Conservation (phyloP, 2,329 filamentous ascomycete genomes). For the Talaromyces atroroseus region DNA sequence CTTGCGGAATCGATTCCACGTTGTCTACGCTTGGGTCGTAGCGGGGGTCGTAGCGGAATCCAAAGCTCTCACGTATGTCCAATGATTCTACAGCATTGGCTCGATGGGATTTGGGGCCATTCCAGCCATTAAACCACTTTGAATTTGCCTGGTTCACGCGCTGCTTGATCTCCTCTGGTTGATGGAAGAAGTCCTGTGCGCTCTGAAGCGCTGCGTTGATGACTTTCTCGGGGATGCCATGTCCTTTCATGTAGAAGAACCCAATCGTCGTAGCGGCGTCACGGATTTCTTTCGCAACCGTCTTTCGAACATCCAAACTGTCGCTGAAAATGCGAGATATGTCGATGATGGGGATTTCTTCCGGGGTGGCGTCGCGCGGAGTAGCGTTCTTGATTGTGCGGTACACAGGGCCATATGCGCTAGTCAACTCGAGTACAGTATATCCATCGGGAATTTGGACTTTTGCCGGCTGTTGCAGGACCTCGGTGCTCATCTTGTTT, state of each 20-base stretch:
- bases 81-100: background rate
- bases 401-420: background rate
- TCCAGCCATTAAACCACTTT: slow-evolving; percentile 13
- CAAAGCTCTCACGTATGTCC: background rate
- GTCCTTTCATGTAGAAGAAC: slow-evolving; percentile 24
- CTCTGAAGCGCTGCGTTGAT: slow-evolving; percentile 16
- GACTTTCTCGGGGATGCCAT: slow-evolving; percentile 17
- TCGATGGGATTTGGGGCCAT: slow-evolving; percentile 10
- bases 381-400: background rate
- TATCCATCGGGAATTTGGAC: background rate
- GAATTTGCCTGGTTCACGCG: slow-evolving; percentile 16
- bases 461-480: background rate
- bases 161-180: slow-evolving; percentile 18
- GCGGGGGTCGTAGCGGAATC: background rate
- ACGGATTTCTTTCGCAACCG: slow-evolving; percentile 11
- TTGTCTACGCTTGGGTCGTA: background rate
- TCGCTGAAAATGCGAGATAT: slow-evolving; percentile 13
- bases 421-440: background rate
- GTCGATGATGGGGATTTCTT: slow-evolving; percentile 14
- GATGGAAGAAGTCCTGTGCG: slow-evolving; percentile 19
- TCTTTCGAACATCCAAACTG: background rate
- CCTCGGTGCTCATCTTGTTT: too few species aligned
- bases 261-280: slow-evolving; percentile 20
- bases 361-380: background rate
- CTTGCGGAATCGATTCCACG: background rate